These are phyloP conservation scores for Symbiotaphrina buchneri DNA, from an alignment of 495 filamentous ascomycete species.

Conservation along the genomic window DNA sequence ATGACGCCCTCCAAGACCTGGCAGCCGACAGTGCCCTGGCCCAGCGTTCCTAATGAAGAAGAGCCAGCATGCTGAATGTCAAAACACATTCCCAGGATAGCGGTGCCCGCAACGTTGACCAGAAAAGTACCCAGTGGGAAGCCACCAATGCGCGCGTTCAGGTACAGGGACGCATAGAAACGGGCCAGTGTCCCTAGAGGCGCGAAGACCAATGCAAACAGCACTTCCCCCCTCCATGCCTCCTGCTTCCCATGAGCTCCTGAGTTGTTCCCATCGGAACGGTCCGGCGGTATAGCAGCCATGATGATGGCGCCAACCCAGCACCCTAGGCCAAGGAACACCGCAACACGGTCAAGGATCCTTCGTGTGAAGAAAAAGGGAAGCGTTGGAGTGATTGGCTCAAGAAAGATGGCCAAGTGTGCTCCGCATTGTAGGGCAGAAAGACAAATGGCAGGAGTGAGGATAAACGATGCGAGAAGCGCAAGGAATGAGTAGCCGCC, in stretches of 20 bases:
- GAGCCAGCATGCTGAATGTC: conserved; percentile 41
- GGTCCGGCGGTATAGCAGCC: conserved; percentile 50
- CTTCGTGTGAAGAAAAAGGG: conserved; percentile 30
- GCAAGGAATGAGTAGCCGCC: conserved; percentile 72
- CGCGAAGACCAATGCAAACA: conserved; percentile 70
- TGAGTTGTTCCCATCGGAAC: conserved; percentile 14
- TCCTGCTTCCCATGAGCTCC: conserved; percentile 16
- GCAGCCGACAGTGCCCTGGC: conserved; percentile 16
- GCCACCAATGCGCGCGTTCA: conserved; percentile 39
- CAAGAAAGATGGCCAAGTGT: conserved; percentile 48
- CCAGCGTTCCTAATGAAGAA: conserved; percentile 15
- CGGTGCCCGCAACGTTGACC: conserved; percentile 62
- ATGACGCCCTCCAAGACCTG: conserved; percentile 59
- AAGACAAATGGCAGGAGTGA: conserved; percentile 44
- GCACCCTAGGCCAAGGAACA: conserved; percentile 39
- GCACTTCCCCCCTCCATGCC: conserved; percentile 48
- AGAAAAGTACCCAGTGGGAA: conserved; percentile 84
- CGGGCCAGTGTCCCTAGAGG: conserved; percentile 58
- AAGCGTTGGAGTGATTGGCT: conserved; percentile 29
- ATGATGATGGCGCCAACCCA: conserved; percentile 70
- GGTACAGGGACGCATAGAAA: conserved; percentile 42
- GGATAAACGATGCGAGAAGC: conserved; percentile 41
- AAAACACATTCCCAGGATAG: conserved; percentile 38
- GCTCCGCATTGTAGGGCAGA: conserved; percentile 49
- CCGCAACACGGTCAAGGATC: conserved; percentile 36